phyloP scores from a whole-genome alignment of 2,329 filamentous ascomycete species.

The Aspergillus versicolor region DNA sequence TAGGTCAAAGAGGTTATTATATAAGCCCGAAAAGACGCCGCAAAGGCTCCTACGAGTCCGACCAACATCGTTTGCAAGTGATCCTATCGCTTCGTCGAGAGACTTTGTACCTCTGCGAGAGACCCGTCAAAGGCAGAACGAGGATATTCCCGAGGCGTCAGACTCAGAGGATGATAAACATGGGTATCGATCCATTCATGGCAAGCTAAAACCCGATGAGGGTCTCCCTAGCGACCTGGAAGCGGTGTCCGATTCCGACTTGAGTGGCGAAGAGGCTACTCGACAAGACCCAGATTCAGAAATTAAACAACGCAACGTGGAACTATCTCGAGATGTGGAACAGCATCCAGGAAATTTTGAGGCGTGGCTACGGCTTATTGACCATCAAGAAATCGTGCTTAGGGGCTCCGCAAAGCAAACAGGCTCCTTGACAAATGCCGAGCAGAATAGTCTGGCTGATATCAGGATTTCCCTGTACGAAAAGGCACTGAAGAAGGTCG shows the following conservation, averaged over 20 bases:
- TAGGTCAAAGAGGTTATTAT: constrained; percentile 44
- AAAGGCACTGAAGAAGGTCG: constrained; percentile 65
- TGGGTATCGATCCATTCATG: constrained; percentile 66
- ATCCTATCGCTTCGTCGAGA: constrained; percentile 22
- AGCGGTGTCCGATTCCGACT: constrained; percentile 50
- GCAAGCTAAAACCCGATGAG: constrained; percentile 55
- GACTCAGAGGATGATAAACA: constrained; percentile 52
- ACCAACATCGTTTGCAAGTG: constrained; percentile 17
- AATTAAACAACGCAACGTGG: constrained; percentile 44
- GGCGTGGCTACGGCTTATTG: constrained; percentile 75
- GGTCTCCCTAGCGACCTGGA: constrained; percentile 50
- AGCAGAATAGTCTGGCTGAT: constrained; percentile 69
- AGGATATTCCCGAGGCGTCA: constrained; percentile 27
- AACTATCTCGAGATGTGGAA: constrained; percentile 64
- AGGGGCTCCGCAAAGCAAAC: constrained; percentile 37
- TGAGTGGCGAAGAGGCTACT: constrained; percentile 37
- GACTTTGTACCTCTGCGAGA: constrained; percentile 35
- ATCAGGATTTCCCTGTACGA: constrained; percentile 79
- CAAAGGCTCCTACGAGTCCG: constrained; percentile 27
- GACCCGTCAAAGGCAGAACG: constrained; percentile 39
- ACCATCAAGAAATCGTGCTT: constrained; percentile 72
- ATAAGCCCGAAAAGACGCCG: constrained; percentile 24
- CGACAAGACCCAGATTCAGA: constrained; percentile 45
- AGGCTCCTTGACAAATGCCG: constrained; percentile 55
- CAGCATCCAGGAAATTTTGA: constrained; percentile 65